A percentile compares a stretch with the other conserved stretches of the same genome.
These are phyloP conservation scores for Chlamydomonas incerta DNA, from an alignment of 139 green algal genomes.

Conservation along the genomic window DNA sequence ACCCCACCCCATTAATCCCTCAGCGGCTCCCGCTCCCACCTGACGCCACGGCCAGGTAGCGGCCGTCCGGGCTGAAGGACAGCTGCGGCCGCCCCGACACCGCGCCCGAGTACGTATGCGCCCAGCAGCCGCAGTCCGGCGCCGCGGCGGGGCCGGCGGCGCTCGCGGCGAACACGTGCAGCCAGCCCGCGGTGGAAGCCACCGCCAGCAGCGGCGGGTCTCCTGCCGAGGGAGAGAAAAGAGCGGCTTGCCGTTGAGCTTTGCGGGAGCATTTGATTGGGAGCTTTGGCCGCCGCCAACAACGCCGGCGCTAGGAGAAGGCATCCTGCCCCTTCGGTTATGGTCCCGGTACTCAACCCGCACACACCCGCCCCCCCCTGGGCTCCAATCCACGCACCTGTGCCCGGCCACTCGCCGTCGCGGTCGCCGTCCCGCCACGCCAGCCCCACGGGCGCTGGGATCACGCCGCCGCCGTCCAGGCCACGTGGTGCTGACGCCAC, in stretches of 20 bases:
- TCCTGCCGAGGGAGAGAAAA: no score
- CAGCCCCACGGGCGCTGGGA: slow-evolving; percentile 12
- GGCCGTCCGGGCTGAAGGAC: slow-evolving; percentile 46
- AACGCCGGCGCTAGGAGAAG: no score
- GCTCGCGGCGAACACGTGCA: slow-evolving; percentile 45
- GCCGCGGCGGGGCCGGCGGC: slow-evolving; percentile 27
- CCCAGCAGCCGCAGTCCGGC: slow-evolving; percentile 1
- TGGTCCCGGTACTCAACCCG: no score
- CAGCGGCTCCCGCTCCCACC: slow-evolving; percentile 35
- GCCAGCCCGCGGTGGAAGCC: slow-evolving; percentile 48
- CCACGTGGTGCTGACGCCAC: slow-evolving; percentile 7
- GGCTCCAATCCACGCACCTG: no score
- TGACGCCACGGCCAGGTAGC: slow-evolving; percentile 44
- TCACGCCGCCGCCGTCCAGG: slow-evolving; percentile 41
- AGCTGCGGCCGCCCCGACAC: slow-evolving; percentile 19
- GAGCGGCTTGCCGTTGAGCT: no score
- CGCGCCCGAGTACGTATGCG: not conserved
- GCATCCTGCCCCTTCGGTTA: no score
- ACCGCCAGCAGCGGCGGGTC: slow-evolving; percentile 30
- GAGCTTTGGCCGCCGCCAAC: no score
- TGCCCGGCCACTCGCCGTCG: no score
- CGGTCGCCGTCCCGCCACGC: not conserved
- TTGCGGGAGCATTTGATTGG: no score
- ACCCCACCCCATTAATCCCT: no score
- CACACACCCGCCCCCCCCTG: no score